Evolutionary conservation across 2,329 filamentous ascomycete genomes (phyloP).

Genomic region (Oidium heveae): DNA sequence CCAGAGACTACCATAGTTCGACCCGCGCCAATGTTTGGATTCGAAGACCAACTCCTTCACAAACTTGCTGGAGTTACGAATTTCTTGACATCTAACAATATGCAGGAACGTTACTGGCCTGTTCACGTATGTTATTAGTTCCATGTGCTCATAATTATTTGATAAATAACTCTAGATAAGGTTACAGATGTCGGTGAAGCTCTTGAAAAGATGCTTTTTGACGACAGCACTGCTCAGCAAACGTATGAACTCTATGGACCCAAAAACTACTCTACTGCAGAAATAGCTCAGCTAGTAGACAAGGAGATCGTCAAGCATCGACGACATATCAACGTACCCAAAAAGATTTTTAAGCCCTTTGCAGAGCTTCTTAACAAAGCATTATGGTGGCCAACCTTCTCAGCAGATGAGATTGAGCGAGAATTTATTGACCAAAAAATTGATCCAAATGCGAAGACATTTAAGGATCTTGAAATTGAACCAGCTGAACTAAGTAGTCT

Average conservation of each 20-base stretch:
- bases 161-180: slow-evolving; percentile 17
- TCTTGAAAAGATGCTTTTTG: slow-evolving; percentile 70
- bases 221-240: slow-evolving; percentile 71
- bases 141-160: background rate
- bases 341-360: slow-evolving; percentile 48
- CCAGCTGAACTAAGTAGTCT: slow-evolving; percentile 65
- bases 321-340: slow-evolving; percentile 77
- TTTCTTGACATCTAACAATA: slow-evolving; percentile 72
- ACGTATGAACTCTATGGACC: slow-evolving; percentile 91
- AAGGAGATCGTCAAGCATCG: slow-evolving; percentile 77
- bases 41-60: slow-evolving; percentile 77
- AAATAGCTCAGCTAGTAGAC: slow-evolving; percentile 74
- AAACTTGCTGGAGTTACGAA: slow-evolving; percentile 60
- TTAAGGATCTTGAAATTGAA: slow-evolving; percentile 77
- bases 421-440: slow-evolving; percentile 88
- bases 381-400: slow-evolving; percentile 73
- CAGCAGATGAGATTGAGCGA: slow-evolving; percentile 65
- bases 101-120: slow-evolving; percentile 75
- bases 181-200: slow-evolving; percentile 75
- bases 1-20: slow-evolving; percentile 93
- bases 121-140: slow-evolving; percentile 42
- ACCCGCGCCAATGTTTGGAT: slow-evolving; percentile 81
- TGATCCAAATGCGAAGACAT: slow-evolving; percentile 78
- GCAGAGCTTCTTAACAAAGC: slow-evolving; percentile 52
- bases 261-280: slow-evolving; percentile 67